These are phyloP conservation scores for Thielaviopsis populi DNA, from an alignment of 2,329 filamentous ascomycete genomes.

Conservation along the genomic window DNA sequence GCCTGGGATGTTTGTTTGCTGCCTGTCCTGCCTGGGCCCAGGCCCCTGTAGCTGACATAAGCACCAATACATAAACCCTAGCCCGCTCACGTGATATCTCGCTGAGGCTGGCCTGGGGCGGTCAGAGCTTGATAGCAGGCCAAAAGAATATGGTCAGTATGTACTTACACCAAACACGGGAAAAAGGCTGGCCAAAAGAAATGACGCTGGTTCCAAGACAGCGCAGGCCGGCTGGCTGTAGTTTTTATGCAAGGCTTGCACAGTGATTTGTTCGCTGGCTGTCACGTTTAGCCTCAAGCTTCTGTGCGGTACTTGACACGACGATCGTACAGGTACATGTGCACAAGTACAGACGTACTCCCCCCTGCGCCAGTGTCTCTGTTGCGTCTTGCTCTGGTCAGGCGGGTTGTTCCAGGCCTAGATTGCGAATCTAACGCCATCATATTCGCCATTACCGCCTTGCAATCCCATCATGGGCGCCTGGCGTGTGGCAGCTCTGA, in stretches of 20 bases:
- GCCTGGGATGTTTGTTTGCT: background rate
- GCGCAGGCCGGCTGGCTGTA: background rate
- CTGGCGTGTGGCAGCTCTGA: too few species aligned
- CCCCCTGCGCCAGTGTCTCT: too few species aligned
- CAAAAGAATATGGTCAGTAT: background rate
- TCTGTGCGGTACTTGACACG: too few species aligned
- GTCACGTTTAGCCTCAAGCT: too few species aligned
- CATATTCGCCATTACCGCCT: background rate
- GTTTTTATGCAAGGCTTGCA: too few species aligned
- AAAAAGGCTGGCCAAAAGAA: background rate
- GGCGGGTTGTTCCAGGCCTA: background rate
- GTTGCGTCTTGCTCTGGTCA: background rate
- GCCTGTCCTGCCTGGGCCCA: background rate
- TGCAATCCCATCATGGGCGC: background rate
- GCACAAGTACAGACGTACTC: too few species aligned
- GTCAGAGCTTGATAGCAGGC: background rate
- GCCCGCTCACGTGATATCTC: too few species aligned
- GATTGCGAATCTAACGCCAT: background rate
- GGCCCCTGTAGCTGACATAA: background rate
- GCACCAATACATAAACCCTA: background rate
- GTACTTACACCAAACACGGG: background rate
- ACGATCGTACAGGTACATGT: too few species aligned
- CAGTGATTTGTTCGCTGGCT: too few species aligned
- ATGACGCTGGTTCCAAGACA: background rate
- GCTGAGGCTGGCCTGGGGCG: background rate